Base-by-base conservation (phyloP, 179 eudicot species). In the Monotropa hypopitys region DNA sequence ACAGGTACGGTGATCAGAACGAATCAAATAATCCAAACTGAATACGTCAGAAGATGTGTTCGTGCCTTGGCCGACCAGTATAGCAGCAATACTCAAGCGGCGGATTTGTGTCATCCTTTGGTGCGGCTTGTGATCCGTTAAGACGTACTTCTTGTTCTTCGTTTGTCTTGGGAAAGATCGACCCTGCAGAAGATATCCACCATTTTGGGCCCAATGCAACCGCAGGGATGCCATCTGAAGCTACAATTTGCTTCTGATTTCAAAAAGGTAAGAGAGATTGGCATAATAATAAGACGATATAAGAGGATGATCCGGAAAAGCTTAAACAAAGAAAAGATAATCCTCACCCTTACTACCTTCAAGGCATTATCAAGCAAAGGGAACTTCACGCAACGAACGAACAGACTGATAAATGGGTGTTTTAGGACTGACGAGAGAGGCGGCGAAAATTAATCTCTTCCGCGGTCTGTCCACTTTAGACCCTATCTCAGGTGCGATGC, bases 141-240 rank as follows among this genome's bases (percentile, higher is more conserved):
- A 49, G 1, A 72, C 18, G 43, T 62, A 26, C 23, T 72, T 50
- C 23, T 33, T 51, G 2, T 11, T 18, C 46, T 11, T 18, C 46
- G 9, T 0, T 9, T 50, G 28, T 72, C 18, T 40, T 2, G 66
- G 40, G 10, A 56, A 54, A 21, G 49, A 38, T 38, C 4, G 66
- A 61, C 35, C 7, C 7, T 30, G 30, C 33, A 15, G 46, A 28
- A 15, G 46, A 28, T 38, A 35, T 26, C 67, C 51, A 42, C 65
- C 65, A 53, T 21, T 74, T 18, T 7, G 35, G 15, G 6, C 66
- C 53, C 67, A 54, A 53, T 32, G 51, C 50, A 74, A 21, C 65
- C 77, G 67, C 68, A 38, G 11, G 11, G 66, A 74, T 40, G 77
- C 67, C 77, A 74, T 74, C 38, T 40, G n/a, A 53, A 73, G 42